Percentiles rank a stretch among this genome's conserved stretches.
Evolutionary conservation across 2,329 filamentous ascomycete species (phyloP).

Genomic region (Metarhizium guizhouense): DNA sequence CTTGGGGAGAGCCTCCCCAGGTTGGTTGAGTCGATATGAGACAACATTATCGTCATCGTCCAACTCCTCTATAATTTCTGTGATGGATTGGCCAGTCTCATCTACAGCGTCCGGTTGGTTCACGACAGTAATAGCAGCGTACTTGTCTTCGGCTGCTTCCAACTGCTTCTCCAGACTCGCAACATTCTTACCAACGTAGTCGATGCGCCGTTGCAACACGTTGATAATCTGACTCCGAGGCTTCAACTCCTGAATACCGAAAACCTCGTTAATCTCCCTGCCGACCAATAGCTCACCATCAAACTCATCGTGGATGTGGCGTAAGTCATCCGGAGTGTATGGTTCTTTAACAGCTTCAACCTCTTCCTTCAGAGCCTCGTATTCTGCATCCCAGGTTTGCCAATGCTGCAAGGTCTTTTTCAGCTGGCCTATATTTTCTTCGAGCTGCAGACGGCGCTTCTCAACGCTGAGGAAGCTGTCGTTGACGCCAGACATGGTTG

Average conservation of each 20-base stretch:
- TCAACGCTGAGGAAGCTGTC: constrained; percentile 61
- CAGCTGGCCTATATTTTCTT: constrained; percentile 62
- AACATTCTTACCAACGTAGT: constrained; percentile 83
- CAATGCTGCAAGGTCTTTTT: constrained; percentile 73
- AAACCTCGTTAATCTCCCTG: constrained; percentile 43
- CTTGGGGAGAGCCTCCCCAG: constrained; percentile 57
- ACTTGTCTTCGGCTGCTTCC: constrained; percentile 57
- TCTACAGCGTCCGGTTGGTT: constrained; percentile 53
- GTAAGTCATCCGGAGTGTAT: constrained; percentile 39
- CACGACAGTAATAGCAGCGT: constrained; percentile 53
- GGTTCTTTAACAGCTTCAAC: constrained; percentile 48
- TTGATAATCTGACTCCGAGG: constrained; percentile 45
- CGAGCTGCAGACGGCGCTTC: constrained; percentile 63
- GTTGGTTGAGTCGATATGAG: constrained; percentile 55
- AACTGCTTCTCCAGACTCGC: constrained; percentile 65
- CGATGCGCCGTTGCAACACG: constrained; percentile 60
- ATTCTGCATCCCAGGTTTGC: constrained; percentile 86
- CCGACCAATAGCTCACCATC: constrained; percentile 54
- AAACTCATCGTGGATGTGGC: constrained; percentile 48
- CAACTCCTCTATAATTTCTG: constrained; percentile 85
- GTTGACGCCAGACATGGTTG: constrained; percentile 29
- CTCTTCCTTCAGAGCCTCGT: constrained; percentile 81
- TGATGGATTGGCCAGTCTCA: constrained; percentile 67
- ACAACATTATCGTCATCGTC: constrained; percentile 86
- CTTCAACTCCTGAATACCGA: constrained; percentile 20